Conservation (phyloP, 805 yeast genomes). For the Pichia exigua region DNA sequence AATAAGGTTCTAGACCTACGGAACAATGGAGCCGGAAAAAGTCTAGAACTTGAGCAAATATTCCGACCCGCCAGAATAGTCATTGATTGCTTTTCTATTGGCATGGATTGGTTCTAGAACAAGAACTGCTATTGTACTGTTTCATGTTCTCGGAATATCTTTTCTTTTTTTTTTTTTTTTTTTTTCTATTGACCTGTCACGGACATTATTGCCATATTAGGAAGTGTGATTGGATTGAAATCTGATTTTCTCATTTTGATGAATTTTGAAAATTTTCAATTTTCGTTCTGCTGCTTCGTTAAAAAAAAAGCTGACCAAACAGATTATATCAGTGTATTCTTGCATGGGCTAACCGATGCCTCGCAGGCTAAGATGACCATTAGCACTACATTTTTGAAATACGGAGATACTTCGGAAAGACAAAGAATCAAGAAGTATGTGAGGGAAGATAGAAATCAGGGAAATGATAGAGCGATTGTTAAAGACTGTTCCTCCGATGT, state of each 20-base stretch:
- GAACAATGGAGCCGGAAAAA: background rate
- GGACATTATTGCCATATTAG: background rate
- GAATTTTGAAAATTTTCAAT: too few species aligned
- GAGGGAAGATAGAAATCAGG: background rate
- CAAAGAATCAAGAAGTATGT: conserved; percentile 7
- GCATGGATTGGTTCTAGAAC: too few species aligned
- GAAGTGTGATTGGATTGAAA: background rate
- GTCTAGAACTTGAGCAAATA: background rate
- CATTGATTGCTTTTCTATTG: too few species aligned
- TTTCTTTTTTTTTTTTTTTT: too few species aligned
- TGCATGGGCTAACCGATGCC: background rate
- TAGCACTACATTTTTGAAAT: background rate
- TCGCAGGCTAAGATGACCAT: background rate
- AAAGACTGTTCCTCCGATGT: background rate
- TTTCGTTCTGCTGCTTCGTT: background rate
- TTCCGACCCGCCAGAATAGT: background rate
- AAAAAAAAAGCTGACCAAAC: background rate
- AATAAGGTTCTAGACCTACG: background rate
- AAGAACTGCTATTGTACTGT: too few species aligned
- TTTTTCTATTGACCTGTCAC: too few species aligned
- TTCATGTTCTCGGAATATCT: too few species aligned
- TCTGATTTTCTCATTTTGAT: background rate
- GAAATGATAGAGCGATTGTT: too few species aligned
- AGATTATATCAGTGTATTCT: background rate
- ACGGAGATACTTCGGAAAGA: conserved; percentile 5